Percentiles rank a stretch among this genome's conserved stretches.
Evolutionary conservation across 768 basidiomycete genomes (phyloP).

Genomic region (Pleurotus citrinopileatus): DNA sequence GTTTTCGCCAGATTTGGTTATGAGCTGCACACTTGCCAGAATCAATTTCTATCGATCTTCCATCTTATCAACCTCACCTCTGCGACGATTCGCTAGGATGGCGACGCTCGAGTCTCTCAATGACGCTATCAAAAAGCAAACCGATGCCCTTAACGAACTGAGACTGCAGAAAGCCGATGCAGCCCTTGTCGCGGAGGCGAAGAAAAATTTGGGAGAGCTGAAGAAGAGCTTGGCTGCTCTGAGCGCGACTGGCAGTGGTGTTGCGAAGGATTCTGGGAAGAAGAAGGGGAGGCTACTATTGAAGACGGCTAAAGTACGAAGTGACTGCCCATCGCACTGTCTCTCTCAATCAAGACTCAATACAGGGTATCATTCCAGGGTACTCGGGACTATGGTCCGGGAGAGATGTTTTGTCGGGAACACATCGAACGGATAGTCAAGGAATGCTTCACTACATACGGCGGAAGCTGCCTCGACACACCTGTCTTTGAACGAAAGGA

Average conservation of each 20-base stretch:
- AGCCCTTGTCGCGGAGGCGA: constrained; percentile 52
- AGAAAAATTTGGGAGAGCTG: constrained; percentile 68
- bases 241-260: constrained; percentile 33
- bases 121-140: constrained; percentile 55
- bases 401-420: constrained; percentile 89
- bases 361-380: constrained; percentile 48
- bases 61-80: neutral
- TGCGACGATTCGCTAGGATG: neutral
- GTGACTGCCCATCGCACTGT: constrained; percentile 11
- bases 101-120: constrained; percentile 37
- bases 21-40: no score
- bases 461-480: constrained; percentile 91
- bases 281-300: constrained; percentile 73
- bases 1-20: no score
- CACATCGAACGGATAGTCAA: constrained; percentile 88
- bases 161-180: constrained; percentile 52
- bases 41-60: neutral
- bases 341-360: constrained; percentile 10
- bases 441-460: constrained; percentile 83
- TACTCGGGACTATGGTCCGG: constrained; percentile 91
- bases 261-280: constrained; percentile 43
- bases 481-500: constrained; percentile 99
- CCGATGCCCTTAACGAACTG: constrained; percentile 58
- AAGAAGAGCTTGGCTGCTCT: constrained; percentile 50
- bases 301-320: constrained; percentile 89